Conservation (phyloP, 208 protist species). For the Porcisia hertigi region DNA sequence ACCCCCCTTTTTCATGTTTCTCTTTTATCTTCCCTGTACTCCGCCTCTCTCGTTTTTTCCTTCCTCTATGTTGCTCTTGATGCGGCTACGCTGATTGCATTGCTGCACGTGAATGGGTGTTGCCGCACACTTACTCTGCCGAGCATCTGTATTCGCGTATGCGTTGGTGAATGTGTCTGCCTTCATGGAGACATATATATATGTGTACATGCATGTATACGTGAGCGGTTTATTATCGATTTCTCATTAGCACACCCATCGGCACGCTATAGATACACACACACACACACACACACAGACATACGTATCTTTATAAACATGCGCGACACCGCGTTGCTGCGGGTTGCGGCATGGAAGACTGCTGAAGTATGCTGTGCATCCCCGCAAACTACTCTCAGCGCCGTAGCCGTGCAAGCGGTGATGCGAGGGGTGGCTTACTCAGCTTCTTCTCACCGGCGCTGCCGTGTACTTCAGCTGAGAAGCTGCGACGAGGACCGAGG, state of each 20-base stretch:
- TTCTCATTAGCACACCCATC: too few relatives aligned
- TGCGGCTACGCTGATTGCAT: not conserved
- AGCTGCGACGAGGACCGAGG: not conserved
- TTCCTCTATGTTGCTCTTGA: too few relatives aligned
- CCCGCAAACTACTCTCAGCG: not conserved
- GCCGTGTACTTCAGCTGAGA: not conserved
- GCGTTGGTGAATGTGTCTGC: too few relatives aligned
- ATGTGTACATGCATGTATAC: too few relatives aligned
- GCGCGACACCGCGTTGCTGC: not conserved
- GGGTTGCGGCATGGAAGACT: not conserved
- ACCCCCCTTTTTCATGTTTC: constrained; percentile 1
- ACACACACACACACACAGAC: not conserved
- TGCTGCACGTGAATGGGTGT: not conserved
- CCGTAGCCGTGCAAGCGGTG: not conserved
- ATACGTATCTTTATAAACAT: not conserved
- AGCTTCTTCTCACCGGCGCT: not conserved
- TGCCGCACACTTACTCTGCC: too few relatives aligned
- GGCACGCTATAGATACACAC: not conserved
- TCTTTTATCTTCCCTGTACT: constrained; percentile 6
- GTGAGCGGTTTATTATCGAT: not conserved
- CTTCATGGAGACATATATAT: too few relatives aligned
- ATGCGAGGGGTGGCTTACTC: not conserved
- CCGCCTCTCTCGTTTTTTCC: not conserved
- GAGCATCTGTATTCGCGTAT: too few relatives aligned
- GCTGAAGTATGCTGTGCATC: not conserved